Conservation (phyloP, 345 rosid species). For the Melastoma malabathricum region DNA sequence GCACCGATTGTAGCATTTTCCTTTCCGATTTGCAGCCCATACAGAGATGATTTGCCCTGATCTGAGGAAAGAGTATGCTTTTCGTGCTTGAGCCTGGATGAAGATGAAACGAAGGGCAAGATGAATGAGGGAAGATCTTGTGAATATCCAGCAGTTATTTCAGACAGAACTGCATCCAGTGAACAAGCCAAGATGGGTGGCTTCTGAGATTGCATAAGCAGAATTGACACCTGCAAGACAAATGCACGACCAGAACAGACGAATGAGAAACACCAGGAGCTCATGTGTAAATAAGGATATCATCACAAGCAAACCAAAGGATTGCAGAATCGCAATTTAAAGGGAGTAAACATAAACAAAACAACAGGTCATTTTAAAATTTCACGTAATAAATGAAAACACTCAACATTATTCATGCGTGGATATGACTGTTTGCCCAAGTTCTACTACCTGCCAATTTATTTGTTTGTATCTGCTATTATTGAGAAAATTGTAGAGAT, state of each 20-base stretch:
- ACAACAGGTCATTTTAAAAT: too few relatives aligned
- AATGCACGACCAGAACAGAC: neutral
- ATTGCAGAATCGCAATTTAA: too few relatives aligned
- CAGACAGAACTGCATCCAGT: conserved; percentile 40
- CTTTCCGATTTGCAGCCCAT: conserved; percentile 45
- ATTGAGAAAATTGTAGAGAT: too few relatives aligned
- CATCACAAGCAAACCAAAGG: neutral
- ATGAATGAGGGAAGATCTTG: conserved; percentile 22
- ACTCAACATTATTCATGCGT: too few relatives aligned
- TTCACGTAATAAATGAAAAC: too few relatives aligned
- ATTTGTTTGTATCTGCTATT: too few relatives aligned
- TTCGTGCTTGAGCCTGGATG: conserved; percentile 55
- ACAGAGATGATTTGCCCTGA: conserved; percentile 23
- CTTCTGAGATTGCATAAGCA: conserved; percentile 39
- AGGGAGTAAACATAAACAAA: too few relatives aligned
- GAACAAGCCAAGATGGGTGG: conserved; percentile 51
- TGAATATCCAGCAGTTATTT: conserved; percentile 21
- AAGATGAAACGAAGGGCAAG: conserved; percentile 39
- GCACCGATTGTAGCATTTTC: conserved; percentile 36
- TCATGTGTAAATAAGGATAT: neutral
- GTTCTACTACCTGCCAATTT: too few relatives aligned
- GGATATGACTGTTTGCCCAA: too few relatives aligned
- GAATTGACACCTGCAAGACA: conserved; percentile 38
- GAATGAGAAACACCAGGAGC: neutral
- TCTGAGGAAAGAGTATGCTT: conserved; percentile 18